Evolutionary conservation across 2,329 filamentous ascomycete genomes (phyloP), one percentile per base, ranked within the genome.

Genomic region (Fusarium graminum): DNA sequence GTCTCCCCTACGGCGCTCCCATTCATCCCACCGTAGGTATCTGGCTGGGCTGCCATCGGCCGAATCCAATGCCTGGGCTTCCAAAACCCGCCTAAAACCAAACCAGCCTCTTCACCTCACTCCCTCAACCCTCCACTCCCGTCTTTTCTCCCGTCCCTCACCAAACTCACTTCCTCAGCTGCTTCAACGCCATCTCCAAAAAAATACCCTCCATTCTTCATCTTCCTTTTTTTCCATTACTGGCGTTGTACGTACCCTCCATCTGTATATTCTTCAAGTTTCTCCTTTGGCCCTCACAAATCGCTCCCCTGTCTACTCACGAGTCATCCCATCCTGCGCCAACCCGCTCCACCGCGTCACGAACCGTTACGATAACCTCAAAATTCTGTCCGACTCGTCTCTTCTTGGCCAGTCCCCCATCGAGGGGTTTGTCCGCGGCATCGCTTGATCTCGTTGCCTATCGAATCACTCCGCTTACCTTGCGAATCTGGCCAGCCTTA

Each of bases 41-140:
- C 39, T 46, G 34, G 30, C 54, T 57, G 54, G 54, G 49, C 56
- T 52, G 45, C 40, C 61, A 53, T 46, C 63, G 51, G 58, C 58
- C 58, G 51, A 67, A 36, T 36, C 34, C 34, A 36, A 67, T 63
- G 57, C 53, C 54, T 65, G 64, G 64, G 46, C 62, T 67, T 67
- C 39, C 53, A 60, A 67, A 68, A 68, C 65, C 65, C 65, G 65
- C 65, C 65, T 68, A 68, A 68, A 67, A 65, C 65, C 60, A 68
- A 62, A 66, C 65, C 65, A 68, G 65, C 65, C 65, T 65, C 65
- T 68, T 68, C 56, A 55, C 58, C 65, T 52, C 16, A 56, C 16
- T 52, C 32, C 36, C 49, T 56, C 30, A 56, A 47, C 52, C 51
- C 59, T 63, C 59, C 47, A 52, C 50, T 52, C 50, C 50, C 52